phyloP scores from a whole-genome alignment of 2,329 filamentous ascomycete species.

The Diplodia intermedia region DNA sequence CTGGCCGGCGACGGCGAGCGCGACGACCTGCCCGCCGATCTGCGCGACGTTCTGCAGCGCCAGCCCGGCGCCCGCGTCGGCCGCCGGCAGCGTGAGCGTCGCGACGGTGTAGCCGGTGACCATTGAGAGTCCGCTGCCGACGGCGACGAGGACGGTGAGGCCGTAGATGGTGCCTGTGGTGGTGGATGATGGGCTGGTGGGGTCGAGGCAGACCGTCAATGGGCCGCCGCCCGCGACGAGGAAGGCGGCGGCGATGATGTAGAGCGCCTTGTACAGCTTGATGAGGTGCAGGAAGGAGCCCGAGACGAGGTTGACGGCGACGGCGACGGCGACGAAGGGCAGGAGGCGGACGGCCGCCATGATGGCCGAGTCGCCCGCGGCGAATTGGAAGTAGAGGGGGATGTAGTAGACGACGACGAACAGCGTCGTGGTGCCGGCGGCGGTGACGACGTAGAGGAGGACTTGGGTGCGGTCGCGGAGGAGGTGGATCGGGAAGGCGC shows the following conservation, averaged over 20 bases:
- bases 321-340: constrained; percentile 24
- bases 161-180: constrained; percentile 37
- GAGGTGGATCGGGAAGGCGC: neutral
- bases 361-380: constrained; percentile 1
- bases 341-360: constrained; percentile 1
- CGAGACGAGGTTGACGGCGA: neutral
- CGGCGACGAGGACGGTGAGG: constrained; percentile 37
- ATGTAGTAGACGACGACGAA: constrained; percentile 45
- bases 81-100: constrained; percentile 21
- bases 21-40: constrained; percentile 33
- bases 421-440: constrained; percentile 37
- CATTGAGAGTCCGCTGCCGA: constrained; percentile 35
- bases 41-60: constrained; percentile 33
- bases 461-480: neutral
- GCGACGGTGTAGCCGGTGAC: constrained; percentile 22
- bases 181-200: neutral
- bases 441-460: neutral
- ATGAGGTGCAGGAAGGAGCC: constrained; percentile 19
- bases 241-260: constrained; percentile 20
- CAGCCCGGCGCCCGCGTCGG: constrained; percentile 26
- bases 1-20: constrained; percentile 33
- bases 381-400: constrained; percentile 35
- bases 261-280: constrained; percentile 10
- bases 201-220: constrained; percentile 5
- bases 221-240: constrained; percentile 4